Base-by-base conservation (phyloP, 129 eudicot species). In the Daucus carota region DNA sequence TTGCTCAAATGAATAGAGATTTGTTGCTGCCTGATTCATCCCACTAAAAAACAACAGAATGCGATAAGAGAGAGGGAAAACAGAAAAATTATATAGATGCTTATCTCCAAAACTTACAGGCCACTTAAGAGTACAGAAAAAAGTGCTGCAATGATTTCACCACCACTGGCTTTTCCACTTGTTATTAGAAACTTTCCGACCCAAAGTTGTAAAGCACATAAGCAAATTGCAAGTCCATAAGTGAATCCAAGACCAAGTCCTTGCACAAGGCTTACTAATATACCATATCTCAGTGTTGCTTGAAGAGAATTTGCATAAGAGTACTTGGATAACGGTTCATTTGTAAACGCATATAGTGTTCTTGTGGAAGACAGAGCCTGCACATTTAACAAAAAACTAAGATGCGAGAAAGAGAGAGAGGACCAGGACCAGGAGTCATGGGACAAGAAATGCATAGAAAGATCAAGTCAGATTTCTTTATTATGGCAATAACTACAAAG, bases 141-240 rank as follows among this genome's bases (percentile, higher is more conserved):
- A 74, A 88, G 73, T 32, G 92, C 83, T 29, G 86, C 85, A n/a
- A 85, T 43, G 41, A 85, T 83, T 85, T 85, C 89, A 76, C 87
- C 86, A 38, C 92, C 92, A 36, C 54, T 77, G 33, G 83, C 80
- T 81, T 85, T 88, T 73, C 86, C 87, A 76, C 48, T 60, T n/a
- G 85, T 85, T 34, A 88, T 85, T 76, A 88, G 74, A 44, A 86
- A 83, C 70, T 81, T 78, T 54, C 90, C 92, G 4, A 84, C 86
- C 90, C 90, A 88, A 77, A 88, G 92, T 47, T 88, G 85, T 78
- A 88, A 79, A 22, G 92, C 88, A 84, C 92, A 88, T 24, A 89
- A 88, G 73, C 90, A 88, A 68, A 88, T 86, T 72, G 88, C 90
- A 18, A 88, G 47, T 78, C 88, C 92, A 62, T 88, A 84, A 24